A percentile compares a stretch with the other conserved stretches of the same genome.
phyloP scores from a whole-genome alignment of 2,329 filamentous ascomycete species.

The Zymoseptoria crescenta region DNA sequence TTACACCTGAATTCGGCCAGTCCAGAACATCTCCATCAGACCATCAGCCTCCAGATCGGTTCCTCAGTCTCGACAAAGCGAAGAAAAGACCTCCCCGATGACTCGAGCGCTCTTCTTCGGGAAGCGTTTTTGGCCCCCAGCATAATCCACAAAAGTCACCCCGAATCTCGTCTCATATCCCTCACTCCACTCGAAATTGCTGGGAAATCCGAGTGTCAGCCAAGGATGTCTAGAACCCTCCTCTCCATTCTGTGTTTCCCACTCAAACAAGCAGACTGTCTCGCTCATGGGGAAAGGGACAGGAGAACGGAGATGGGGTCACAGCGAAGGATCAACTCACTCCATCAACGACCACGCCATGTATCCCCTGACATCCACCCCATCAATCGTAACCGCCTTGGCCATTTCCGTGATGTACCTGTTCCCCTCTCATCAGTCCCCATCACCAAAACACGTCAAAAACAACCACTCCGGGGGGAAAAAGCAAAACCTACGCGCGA shows the following conservation, averaged over 20 bases:
- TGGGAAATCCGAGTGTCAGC: slow-evolving; percentile 24
- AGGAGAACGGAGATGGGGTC: neutral
- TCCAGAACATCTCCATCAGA: neutral
- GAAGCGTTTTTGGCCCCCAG: slow-evolving; percentile 66
- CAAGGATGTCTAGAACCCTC: neutral
- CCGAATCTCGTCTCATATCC: slow-evolving; percentile 82
- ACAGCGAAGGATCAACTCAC: slow-evolving; percentile 1
- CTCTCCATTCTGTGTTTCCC: neutral
- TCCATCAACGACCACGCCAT: slow-evolving; percentile 56
- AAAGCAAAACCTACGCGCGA: slow-evolving; percentile 35
- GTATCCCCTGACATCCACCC: slow-evolving; percentile 72
- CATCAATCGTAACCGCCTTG: slow-evolving; percentile 60
- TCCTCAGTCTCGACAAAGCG: neutral
- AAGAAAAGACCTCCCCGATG: slow-evolving; percentile 38
- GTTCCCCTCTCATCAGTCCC: neutral
- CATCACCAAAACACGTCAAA: neutral
- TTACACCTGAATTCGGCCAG: neutral
- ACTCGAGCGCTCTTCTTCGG: slow-evolving; percentile 77
- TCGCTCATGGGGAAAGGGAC: neutral
- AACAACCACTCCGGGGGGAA: neutral
- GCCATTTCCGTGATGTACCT: slow-evolving; percentile 68
- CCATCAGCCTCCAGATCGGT: neutral
- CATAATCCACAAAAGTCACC: slow-evolving; percentile 75
- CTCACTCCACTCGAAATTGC: slow-evolving; percentile 58
- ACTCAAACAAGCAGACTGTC: neutral